Evolutionary conservation across 176 grass and related monocot species (phyloP), one percentile per base, ranked within the genome.

Genomic region (Avena atlantica): DNA sequence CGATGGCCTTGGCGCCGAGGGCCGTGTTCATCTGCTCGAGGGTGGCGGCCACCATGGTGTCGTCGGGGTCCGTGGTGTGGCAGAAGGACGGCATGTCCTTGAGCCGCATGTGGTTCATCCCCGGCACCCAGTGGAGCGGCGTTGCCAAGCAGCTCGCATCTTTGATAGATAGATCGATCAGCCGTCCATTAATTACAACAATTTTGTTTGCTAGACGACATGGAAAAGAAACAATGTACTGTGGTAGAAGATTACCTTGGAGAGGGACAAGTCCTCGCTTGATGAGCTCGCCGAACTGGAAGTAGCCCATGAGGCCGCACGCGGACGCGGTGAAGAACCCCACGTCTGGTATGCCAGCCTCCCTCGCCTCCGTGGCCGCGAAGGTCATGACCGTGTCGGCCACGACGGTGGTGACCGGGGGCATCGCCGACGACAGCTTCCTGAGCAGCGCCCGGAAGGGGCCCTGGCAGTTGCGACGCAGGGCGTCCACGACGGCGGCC

Each of bases 281-380:
- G 10, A 90, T 0, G 78, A 93, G 88, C 69, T 90, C 79, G 1
- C 14, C 14, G 36, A 52, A 93, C 70, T 81, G 19, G 31, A 84
- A 71, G 65, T 90, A 59, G 1, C 85, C 68, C 60, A 85, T 57
- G 8, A 93, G 83, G 0, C 84, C 85, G 23, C 76, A 70, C 2
- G 88, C 88, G 0, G 87, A 89, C 7, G 91, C 91, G n/a, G 81
- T 93, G 78, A 84, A 90, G 78, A 93, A 90, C 68, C 76, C 73
- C 23, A 20, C 80, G 24, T 93, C 88, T 0, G 83, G 86, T 0
- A 93, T 8, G 57, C 88, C 91, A 19, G 64, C 63, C 40, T 71
- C 91, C 48, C 74, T 59, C 0, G 91, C 85, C 3, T 76, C 91
- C 0, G n/a, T 8, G 7, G 86, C 49, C 4, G 88, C 91, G 36